Percentiles rank a stretch among this genome's conserved stretches.
These are phyloP conservation scores for Prosopis cineraria DNA, from an alignment of 306 rosid genomes.

Conservation along the genomic window DNA sequence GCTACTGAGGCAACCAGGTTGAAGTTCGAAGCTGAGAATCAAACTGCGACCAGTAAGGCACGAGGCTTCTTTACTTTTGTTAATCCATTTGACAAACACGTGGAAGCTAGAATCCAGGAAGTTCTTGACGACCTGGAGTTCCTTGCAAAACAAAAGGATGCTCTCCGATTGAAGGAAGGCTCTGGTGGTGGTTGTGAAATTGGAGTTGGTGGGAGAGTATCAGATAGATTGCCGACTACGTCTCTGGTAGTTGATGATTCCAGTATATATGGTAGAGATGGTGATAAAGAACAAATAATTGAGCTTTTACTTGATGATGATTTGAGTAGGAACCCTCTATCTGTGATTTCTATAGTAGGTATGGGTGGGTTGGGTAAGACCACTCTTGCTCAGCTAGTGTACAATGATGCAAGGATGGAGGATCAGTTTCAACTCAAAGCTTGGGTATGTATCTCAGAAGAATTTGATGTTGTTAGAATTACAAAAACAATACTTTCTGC, in stretches of 20 bases:
- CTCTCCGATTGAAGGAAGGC: constrained; percentile 27
- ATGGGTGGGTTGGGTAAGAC: constrained; percentile 56
- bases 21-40: background rate
- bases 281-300: constrained; percentile 33
- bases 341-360: background rate
- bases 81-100: background rate
- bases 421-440: constrained; percentile 28
- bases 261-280: constrained; percentile 39
- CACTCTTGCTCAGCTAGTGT: constrained; percentile 30
- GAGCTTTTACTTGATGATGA: background rate
- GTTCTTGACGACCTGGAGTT: background rate
- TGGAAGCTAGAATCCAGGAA: constrained; percentile 3
- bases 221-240: constrained; percentile 20
- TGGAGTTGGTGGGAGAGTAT: constrained; percentile 19
- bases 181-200: background rate
- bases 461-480: constrained; percentile 2
- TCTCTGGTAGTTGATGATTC: constrained; percentile 24
- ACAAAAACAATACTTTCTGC: constrained; percentile 39
- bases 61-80: background rate
- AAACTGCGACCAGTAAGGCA: background rate
- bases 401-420: constrained; percentile 30
- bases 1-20: background rate
- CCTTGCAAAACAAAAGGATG: constrained; percentile 25
- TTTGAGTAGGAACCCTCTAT: background rate
- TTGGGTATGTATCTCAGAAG: constrained; percentile 36